These are phyloP conservation scores for Imleria badia DNA, from an alignment of 768 basidiomycete genomes.

Conservation along the genomic window DNA sequence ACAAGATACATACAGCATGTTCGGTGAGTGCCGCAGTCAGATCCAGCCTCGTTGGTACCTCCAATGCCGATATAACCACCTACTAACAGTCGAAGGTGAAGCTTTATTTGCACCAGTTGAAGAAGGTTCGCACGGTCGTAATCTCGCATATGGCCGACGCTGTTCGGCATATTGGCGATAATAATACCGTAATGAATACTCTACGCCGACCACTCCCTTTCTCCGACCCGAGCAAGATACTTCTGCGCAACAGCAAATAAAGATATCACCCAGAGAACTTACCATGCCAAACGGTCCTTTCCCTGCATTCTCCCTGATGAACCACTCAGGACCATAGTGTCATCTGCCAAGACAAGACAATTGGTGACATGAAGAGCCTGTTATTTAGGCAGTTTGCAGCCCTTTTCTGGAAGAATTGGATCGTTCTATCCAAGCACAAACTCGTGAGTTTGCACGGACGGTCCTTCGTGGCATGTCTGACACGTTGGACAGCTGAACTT, in stretches of 20 bases:
- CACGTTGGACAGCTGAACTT: slow-evolving; percentile 47
- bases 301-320: background rate
- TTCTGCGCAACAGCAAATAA: background rate
- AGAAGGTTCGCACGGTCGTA: too few species aligned
- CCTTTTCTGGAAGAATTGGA: slow-evolving; percentile 74
- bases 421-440: slow-evolving; percentile 63
- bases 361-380: slow-evolving; percentile 29
- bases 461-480: slow-evolving; percentile 1
- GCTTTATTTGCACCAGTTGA: too few species aligned
- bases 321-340: background rate
- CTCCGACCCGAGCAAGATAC: too few species aligned
- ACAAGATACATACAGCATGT: too few species aligned
- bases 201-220: too few species aligned
- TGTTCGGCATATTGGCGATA: too few species aligned
- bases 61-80: too few species aligned
- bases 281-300: background rate
- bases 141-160: too few species aligned
- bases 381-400: slow-evolving; percentile 64
- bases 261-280: background rate
- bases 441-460: slow-evolving; percentile 43
- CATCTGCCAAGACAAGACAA: background rate
- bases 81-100: too few species aligned
- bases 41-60: too few species aligned
- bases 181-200: too few species aligned
- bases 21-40: too few species aligned